Conservation (phyloP, 2,329 filamentous ascomycete genomes). For the Westerdykella sp. region DNA sequence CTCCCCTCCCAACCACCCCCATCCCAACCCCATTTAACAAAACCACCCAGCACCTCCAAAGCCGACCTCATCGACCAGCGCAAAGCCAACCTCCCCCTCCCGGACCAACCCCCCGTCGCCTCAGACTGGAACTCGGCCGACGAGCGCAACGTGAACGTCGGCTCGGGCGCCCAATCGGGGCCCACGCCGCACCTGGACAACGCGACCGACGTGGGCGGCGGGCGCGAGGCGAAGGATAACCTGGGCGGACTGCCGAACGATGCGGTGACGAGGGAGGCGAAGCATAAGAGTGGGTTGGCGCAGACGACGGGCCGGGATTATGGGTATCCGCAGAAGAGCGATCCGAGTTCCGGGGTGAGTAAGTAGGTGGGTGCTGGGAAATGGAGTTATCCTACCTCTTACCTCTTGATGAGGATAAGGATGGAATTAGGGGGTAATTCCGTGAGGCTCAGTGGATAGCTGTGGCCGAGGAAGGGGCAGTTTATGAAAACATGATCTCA, state of each 20-base stretch:
- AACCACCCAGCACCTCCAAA: not conserved
- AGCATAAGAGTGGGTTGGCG: slow-evolving; percentile 36
- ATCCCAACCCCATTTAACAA: too few species aligned
- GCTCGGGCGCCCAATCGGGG: slow-evolving; percentile 51
- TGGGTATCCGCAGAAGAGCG: slow-evolving; percentile 39
- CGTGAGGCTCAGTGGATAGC: slow-evolving; percentile 1
- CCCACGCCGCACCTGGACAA: slow-evolving; percentile 44
- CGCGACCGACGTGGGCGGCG: slow-evolving; percentile 39
- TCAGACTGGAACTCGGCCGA: slow-evolving; percentile 75
- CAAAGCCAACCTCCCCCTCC: slow-evolving; percentile 69
- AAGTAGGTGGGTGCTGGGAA: slow-evolving; percentile 8
- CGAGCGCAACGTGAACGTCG: slow-evolving; percentile 61
- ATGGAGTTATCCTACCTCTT: too few species aligned
- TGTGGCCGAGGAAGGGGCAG: slow-evolving; percentile 9
- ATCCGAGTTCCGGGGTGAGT: slow-evolving; percentile 28
- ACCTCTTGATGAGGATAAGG: too few species aligned
- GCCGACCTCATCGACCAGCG: slow-evolving; percentile 59
- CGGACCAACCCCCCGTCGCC: slow-evolving; percentile 67
- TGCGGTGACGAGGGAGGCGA: slow-evolving; percentile 47
- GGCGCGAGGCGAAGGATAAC: slow-evolving; percentile 56
- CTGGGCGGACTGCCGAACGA: slow-evolving; percentile 55
- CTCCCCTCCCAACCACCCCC: too few species aligned
- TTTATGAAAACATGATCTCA: not conserved
- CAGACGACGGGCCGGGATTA: slow-evolving; percentile 41
- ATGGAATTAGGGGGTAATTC: not conserved